phyloP scores from a whole-genome alignment of 2,329 filamentous ascomycete genomes.

The Ceratocystis alfenasii region DNA sequence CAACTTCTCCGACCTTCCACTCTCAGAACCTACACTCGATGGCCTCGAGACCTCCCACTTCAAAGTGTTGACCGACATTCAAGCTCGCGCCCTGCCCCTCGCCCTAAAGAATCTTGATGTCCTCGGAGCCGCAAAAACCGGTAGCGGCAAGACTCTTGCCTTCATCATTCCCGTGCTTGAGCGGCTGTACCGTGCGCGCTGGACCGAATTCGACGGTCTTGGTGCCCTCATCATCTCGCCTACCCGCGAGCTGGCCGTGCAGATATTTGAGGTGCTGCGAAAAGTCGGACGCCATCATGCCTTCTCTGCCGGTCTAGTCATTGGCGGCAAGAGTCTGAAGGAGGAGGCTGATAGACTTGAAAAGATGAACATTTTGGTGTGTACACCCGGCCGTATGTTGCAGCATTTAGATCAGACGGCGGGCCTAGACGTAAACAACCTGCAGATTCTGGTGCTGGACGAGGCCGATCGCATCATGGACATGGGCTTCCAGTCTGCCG shows the following conservation, averaged over 20 bases:
- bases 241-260: slow-evolving; percentile 86
- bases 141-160: slow-evolving; percentile 87
- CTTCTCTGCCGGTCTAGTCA: slow-evolving; percentile 86
- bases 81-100: slow-evolving; percentile 75
- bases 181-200: slow-evolving; percentile 77
- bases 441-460: slow-evolving; percentile 87
- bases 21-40: slow-evolving; percentile 65
- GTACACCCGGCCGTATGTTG: slow-evolving; percentile 86
- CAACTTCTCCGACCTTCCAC: slow-evolving; percentile 70
- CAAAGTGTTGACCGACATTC: slow-evolving; percentile 81
- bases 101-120: slow-evolving; percentile 80
- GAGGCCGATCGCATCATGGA: slow-evolving; percentile 96
- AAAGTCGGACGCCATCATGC: slow-evolving; percentile 81
- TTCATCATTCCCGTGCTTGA: slow-evolving; percentile 88
- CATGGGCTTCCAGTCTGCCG: slow-evolving; percentile 83
- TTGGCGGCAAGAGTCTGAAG: slow-evolving; percentile 80
- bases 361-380: slow-evolving; percentile 94
- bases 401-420: slow-evolving; percentile 94
- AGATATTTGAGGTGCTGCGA: slow-evolving; percentile 88
- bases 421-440: slow-evolving; percentile 74
- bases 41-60: slow-evolving; percentile 83
- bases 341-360: slow-evolving; percentile 75
- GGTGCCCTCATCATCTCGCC: slow-evolving; percentile 88
- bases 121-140: slow-evolving; percentile 87
- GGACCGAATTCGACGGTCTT: slow-evolving; percentile 81